phyloP scores from a whole-genome alignment of 305 asterid species.

The Plantago rigida region DNA sequence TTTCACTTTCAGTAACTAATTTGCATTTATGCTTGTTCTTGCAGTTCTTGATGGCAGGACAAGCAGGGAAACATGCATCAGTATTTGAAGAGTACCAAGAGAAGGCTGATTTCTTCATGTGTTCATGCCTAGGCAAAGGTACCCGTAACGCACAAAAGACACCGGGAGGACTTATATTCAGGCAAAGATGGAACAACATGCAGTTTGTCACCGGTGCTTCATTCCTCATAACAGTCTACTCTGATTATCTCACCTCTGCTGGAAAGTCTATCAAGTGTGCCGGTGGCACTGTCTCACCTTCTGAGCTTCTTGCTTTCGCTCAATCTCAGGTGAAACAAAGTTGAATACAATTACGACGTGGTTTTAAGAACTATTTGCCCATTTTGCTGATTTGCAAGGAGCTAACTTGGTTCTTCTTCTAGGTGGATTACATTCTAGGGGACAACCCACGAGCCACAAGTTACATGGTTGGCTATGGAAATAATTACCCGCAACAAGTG shows the following conservation, averaged over 20 bases:
- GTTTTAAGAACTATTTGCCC: too few species aligned
- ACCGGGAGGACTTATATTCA: slow-evolving; percentile 80
- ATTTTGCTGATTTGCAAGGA: not conserved
- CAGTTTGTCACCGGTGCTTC: slow-evolving; percentile 94
- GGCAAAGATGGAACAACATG: slow-evolving; percentile 95
- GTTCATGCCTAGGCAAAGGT: slow-evolving; percentile 85
- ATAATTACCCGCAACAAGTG: slow-evolving; percentile 73
- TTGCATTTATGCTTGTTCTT: slow-evolving; percentile 1
- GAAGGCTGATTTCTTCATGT: slow-evolving; percentile 89
- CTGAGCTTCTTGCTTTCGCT: slow-evolving; percentile 69
- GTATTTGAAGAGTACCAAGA: slow-evolving; percentile 60
- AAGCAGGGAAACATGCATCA: slow-evolving; percentile 48
- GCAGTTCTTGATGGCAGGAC: slow-evolving; percentile 87
- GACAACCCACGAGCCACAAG: slow-evolving; percentile 98
- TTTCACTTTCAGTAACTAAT: not conserved
- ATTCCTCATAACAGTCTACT: slow-evolving; percentile 73
- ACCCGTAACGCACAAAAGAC: slow-evolving; percentile 66
- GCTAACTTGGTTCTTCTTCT: not conserved
- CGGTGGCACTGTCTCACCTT: slow-evolving; percentile 51
- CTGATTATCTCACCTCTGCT: slow-evolving; percentile 78
- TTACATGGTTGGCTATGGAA: slow-evolving; percentile 98
- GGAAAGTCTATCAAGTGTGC: slow-evolving; percentile 57
- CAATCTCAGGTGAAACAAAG: slow-evolving; percentile 62
- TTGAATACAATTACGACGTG: too few species aligned
- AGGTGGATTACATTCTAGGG: slow-evolving; percentile 96